A percentile compares a stretch with the other conserved stretches of the same genome.
These are phyloP conservation scores for Solidago caesia DNA, from an alignment of 129 eudicot species.

Conservation along the genomic window DNA sequence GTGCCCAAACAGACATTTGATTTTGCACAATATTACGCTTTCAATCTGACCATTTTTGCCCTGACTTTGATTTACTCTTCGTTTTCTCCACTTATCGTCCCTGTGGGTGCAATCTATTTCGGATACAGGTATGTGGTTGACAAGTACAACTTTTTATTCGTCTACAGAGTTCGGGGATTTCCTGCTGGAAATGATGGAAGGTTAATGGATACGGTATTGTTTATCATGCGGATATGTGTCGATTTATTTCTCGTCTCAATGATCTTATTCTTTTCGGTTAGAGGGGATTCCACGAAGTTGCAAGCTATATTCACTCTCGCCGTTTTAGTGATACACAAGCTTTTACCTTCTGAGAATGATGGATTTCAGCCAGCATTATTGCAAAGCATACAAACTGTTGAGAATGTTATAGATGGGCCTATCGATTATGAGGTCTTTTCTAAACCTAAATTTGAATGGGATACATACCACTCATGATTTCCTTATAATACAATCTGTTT, in stretches of 20 bases:
- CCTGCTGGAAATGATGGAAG: conserved; percentile 99
- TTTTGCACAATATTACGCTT: conserved; percentile 96
- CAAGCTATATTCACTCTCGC: conserved; percentile 95
- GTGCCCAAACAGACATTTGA: conserved; percentile 91
- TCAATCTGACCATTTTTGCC: conserved; percentile 91
- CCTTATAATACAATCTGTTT: neutral
- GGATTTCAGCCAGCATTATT: conserved; percentile 65
- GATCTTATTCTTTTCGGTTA: conserved; percentile 85
- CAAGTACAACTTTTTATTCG: conserved; percentile 92
- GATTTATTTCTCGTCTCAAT: conserved; percentile 81
- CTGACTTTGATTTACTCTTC: conserved; percentile 86
- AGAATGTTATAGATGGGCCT: conserved; percentile 74
- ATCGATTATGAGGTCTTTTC: conserved; percentile 86
- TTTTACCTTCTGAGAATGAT: conserved; percentile 76
- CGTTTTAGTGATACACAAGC: conserved; percentile 66
- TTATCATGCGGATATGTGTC: conserved; percentile 84
- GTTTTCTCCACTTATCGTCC: conserved; percentile 92
- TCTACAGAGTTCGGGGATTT: conserved; percentile 93
- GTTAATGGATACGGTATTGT: conserved; percentile 85
- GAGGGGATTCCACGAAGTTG: conserved; percentile 84
- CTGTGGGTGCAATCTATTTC: conserved; percentile 88
- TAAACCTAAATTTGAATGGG: conserved; percentile 97
- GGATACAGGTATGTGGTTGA: conserved; percentile 95
- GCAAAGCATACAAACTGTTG: conserved; percentile 85
- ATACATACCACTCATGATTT: conserved; percentile 59